Base-by-base conservation (phyloP, 257 asterid genomes). In the Pogostemon cablin region DNA sequence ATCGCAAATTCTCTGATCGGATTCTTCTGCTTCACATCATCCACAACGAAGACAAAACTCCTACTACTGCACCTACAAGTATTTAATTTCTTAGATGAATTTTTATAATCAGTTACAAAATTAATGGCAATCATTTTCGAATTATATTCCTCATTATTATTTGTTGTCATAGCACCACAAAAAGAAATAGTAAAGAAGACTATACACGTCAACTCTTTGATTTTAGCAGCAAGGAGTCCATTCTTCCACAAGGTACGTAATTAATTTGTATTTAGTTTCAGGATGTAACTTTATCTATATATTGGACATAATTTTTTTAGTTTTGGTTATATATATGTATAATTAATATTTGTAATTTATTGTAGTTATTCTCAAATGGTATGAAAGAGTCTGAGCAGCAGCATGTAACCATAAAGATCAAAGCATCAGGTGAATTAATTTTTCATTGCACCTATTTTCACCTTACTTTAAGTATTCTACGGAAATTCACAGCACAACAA, bases 311-410 rank as follows among this genome's bases (percentile, higher is more conserved):
- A 38, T 37, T 65, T 49, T 39, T 44, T 4, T 35, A 54, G 43
- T 34, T 60, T 7, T 43, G 4, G 47, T 40, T 57, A 71, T 37
- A 73, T 54, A 41, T 9, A 1, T 62, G 35, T 41, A 15, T 68
- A 7, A 11, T 49, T 15, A 3, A 2, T n/a, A n/a, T 78, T 63
- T 38, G n/a, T 57, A 65, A 49, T 48, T 10, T 40, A 49, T 60
- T 73, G 9, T 71, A 90, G 97, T 62, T 90, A 74, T 88, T 90
- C 84, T 82, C 90, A 17, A 86, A 84, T 78, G 91, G 86, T 39
- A 79, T 67, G 85, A 81, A 72, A 69, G 88, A 77, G 80, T 83
- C 85, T 3, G 84, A 79, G 74, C 79, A 80, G 79, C 85, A 84
- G 46, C 82, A 77, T 15, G 82, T 82, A 38, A 86, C 90, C 43